These are phyloP conservation scores for Cicer judaicum DNA, from an alignment of 306 rosid genomes.

Conservation along the genomic window DNA sequence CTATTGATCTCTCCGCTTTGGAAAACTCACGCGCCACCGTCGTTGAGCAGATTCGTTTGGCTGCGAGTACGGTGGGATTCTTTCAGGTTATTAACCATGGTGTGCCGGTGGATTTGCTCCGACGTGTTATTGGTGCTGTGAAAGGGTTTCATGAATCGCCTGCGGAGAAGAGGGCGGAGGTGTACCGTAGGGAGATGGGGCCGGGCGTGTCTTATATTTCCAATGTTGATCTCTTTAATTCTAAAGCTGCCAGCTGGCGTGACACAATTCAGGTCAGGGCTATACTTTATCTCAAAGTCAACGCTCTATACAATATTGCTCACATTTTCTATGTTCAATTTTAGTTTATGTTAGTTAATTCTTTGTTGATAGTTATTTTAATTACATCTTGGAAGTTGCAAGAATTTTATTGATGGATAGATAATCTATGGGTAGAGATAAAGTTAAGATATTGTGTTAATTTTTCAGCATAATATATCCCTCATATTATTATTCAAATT, in stretches of 20 bases:
- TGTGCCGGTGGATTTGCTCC: slow-evolving; percentile 44
- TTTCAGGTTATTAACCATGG: slow-evolving; percentile 69
- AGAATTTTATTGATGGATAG: too few species aligned
- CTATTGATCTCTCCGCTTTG: slow-evolving; percentile 55
- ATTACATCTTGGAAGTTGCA: background rate
- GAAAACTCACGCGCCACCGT: slow-evolving; percentile 34
- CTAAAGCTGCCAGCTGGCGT: slow-evolving; percentile 77
- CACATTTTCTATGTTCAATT: background rate
- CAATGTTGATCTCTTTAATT: slow-evolving; percentile 54
- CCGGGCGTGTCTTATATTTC: slow-evolving; percentile 52
- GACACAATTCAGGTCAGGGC: slow-evolving; percentile 52
- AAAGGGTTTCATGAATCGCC: slow-evolving; percentile 66
- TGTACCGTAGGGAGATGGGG: slow-evolving; percentile 50
- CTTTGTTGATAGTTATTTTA: background rate
- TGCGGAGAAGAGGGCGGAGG: slow-evolving; percentile 50
- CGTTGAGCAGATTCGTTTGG: slow-evolving; percentile 45
- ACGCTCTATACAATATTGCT: too few species aligned
- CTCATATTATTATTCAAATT: too few species aligned
- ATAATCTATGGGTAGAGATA: too few species aligned
- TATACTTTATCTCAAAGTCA: too few species aligned
- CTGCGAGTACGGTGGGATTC: slow-evolving; percentile 64
- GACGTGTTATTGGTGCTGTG: slow-evolving; percentile 40
- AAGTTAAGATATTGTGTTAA: too few species aligned
- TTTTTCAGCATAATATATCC: too few species aligned
- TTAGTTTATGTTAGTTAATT: background rate